Percentiles rank a stretch among this genome's conserved stretches.
These are phyloP conservation scores for Croton laevigatus DNA, from an alignment of 441 rosid species.

Conservation along the genomic window DNA sequence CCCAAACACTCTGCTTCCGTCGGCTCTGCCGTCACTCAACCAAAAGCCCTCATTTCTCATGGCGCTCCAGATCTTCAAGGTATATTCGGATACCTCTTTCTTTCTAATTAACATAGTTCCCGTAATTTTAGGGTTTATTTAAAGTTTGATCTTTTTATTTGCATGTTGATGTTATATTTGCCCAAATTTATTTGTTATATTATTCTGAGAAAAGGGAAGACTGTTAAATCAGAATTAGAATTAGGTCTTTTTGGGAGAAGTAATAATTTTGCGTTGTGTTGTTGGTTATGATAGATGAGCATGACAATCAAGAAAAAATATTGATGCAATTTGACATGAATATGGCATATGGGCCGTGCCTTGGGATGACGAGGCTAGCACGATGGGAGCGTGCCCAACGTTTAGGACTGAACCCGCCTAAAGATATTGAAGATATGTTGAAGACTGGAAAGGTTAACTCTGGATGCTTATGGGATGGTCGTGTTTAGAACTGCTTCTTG, in stretches of 20 bases:
- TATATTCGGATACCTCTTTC: not conserved
- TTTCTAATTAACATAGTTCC: not conserved
- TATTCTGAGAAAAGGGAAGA: not conserved
- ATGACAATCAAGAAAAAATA: constrained; percentile 34
- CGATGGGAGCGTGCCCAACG: constrained; percentile 63
- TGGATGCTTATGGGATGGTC: constrained; percentile 59
- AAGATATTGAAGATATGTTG: constrained; percentile 40
- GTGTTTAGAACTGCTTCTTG: constrained; percentile 29
- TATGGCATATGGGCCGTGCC: constrained; percentile 65
- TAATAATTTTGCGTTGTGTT: constrained; percentile 5
- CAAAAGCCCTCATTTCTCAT: constrained; percentile 42
- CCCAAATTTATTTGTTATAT: not conserved
- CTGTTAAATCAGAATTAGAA: not conserved
- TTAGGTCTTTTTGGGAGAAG: not conserved
- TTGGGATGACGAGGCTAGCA: constrained; percentile 53
- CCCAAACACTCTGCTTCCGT: constrained; percentile 34
- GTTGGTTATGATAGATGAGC: constrained; percentile 32
- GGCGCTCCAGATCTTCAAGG: constrained; percentile 45
- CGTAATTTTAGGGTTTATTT: not conserved
- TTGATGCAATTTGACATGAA: constrained; percentile 69
- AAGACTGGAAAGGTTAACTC: constrained; percentile 32
- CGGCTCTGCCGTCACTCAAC: constrained; percentile 37
- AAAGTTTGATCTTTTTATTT: not conserved
- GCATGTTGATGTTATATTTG: not conserved
- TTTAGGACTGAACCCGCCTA: constrained; percentile 54